Evolutionary conservation across 2,329 filamentous ascomycete genomes (phyloP).

Genomic region (Aspergillus neotritici): DNA sequence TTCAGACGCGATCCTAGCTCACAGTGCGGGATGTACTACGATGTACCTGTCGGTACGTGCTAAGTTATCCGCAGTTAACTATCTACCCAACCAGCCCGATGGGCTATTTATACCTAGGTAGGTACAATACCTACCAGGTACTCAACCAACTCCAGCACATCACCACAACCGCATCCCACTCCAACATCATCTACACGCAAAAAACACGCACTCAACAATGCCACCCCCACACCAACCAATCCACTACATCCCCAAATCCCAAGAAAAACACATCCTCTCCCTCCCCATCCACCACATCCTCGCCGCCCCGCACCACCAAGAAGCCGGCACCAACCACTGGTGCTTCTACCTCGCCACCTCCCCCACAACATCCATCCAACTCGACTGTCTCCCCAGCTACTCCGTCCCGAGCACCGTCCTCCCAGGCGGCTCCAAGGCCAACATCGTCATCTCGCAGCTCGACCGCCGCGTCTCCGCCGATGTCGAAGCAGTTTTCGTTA

Average conservation of each 20-base stretch:
- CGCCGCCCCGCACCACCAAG: slow-evolving; percentile 9
- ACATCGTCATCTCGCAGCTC: slow-evolving; percentile 15
- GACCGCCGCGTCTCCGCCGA: not conserved
- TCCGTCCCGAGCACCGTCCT: slow-evolving; percentile 13
- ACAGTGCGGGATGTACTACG: too few species aligned
- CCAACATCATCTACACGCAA: too few species aligned
- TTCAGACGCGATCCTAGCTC: too few species aligned
- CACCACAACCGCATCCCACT: too few species aligned
- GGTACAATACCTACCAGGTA: too few species aligned
- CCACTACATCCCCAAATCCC: slow-evolving; percentile 8
- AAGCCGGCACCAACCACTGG: slow-evolving; percentile 15
- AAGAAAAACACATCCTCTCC: slow-evolving; percentile 8
- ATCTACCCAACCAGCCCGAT: too few species aligned
- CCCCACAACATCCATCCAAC: slow-evolving; percentile 18
- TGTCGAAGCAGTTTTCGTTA: slow-evolving; percentile 5
- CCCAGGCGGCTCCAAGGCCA: slow-evolving; percentile 17
- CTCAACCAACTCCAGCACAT: too few species aligned
- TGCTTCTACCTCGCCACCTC: slow-evolving; percentile 17
- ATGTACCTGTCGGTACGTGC: too few species aligned
- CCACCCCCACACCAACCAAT: not conserved
- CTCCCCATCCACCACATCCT: slow-evolving; percentile 2
- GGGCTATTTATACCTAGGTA: too few species aligned
- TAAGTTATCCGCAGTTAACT: too few species aligned
- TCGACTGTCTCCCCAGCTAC: slow-evolving; percentile 21
- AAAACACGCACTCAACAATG: too few species aligned